A percentile compares a stretch with the other conserved stretches of the same genome.
Conservation (phyloP, 192 early-diverging fungal species). For the Allomyces arbusculus region DNA sequence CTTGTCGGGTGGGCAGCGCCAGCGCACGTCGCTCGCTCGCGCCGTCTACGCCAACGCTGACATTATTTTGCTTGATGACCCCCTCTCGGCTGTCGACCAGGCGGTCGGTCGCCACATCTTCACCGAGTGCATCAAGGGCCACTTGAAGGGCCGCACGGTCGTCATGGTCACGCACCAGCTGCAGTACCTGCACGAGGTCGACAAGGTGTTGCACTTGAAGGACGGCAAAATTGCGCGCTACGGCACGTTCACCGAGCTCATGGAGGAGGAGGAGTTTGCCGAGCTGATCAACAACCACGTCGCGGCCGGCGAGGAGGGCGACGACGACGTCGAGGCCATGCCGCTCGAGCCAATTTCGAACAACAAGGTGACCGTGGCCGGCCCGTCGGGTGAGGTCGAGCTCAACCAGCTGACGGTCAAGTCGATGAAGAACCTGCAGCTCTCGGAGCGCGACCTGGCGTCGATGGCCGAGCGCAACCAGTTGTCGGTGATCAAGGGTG, state of each 20-base stretch:
- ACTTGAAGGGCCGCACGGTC: slow-evolving; percentile 32
- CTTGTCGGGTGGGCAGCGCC: slow-evolving; percentile 49
- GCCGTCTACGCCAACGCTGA: slow-evolving; percentile 8
- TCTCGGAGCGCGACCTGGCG: slow-evolving; percentile 49
- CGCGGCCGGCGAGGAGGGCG: slow-evolving; percentile 29
- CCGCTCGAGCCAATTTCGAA: not conserved
- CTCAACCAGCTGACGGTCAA: slow-evolving; percentile 29
- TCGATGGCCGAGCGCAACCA: slow-evolving; percentile 49
- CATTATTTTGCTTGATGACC: slow-evolving; percentile 5
- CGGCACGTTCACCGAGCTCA: slow-evolving; percentile 38
- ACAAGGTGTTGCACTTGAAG: slow-evolving; percentile 37
- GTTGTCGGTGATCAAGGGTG: slow-evolving; percentile 28
- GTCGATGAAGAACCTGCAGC: slow-evolving; percentile 30
- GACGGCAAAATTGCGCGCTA: slow-evolving; percentile 24
- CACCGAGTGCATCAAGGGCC: slow-evolving; percentile 24
- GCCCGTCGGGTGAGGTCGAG: slow-evolving; percentile 19
- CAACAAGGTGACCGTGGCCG: not conserved
- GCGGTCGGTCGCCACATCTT: slow-evolving; percentile 29
- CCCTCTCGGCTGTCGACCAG: slow-evolving; percentile 6
- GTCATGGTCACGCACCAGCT: slow-evolving; percentile 49
- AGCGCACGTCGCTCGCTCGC: slow-evolving; percentile 41
- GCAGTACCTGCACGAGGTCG: slow-evolving; percentile 33
- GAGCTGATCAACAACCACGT: slow-evolving; percentile 38
- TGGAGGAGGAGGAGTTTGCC: slow-evolving; percentile 41
- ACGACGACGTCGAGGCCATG: slow-evolving; percentile 11